Evolutionary conservation across 352 stramenopile genomes (phyloP).

Genomic region (Phytophthora podocarpi): DNA sequence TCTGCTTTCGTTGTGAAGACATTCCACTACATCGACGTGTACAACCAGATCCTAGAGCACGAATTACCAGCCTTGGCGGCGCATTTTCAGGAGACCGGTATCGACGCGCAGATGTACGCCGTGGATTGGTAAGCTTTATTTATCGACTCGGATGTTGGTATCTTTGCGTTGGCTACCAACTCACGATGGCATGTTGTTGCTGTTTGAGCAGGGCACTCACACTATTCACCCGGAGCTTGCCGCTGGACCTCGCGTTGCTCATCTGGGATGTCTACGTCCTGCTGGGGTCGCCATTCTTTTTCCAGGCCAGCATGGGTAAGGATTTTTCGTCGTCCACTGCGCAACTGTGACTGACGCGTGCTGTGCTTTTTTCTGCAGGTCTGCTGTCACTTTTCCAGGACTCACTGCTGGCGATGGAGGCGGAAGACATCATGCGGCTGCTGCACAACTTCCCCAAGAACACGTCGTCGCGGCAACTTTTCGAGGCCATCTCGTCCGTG

Average conservation of each 20-base stretch:
- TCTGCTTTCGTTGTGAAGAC: slow-evolving; percentile 46
- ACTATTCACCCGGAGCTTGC: slow-evolving; percentile 79
- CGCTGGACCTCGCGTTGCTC: slow-evolving; percentile 72
- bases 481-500: slow-evolving; percentile 66
- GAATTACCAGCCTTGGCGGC: slow-evolving; percentile 65
- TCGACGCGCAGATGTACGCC: slow-evolving; percentile 88
- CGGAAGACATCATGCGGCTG: slow-evolving; percentile 79
- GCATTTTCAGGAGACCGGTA: slow-evolving; percentile 76
- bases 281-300: slow-evolving; percentile 85
- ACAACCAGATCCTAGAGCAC: slow-evolving; percentile 83
- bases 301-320: slow-evolving; percentile 85
- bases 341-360: slow-evolving; percentile 4
- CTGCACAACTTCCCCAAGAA: slow-evolving; percentile 76
- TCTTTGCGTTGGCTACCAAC: neutral
- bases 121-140: slow-evolving; percentile 71
- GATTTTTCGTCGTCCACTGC: neutral
- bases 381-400: slow-evolving; percentile 77
- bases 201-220: slow-evolving; percentile 65
- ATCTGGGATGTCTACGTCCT: slow-evolving; percentile 87
- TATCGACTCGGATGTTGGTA: neutral
- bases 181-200: neutral
- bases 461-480: slow-evolving; percentile 64
- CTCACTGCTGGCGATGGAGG: slow-evolving; percentile 69
- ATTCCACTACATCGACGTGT: slow-evolving; percentile 84
- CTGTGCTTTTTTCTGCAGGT: slow-evolving; percentile 34